Conservation (phyloP, 768 basidiomycete species). For the Suillus bovinus region DNA sequence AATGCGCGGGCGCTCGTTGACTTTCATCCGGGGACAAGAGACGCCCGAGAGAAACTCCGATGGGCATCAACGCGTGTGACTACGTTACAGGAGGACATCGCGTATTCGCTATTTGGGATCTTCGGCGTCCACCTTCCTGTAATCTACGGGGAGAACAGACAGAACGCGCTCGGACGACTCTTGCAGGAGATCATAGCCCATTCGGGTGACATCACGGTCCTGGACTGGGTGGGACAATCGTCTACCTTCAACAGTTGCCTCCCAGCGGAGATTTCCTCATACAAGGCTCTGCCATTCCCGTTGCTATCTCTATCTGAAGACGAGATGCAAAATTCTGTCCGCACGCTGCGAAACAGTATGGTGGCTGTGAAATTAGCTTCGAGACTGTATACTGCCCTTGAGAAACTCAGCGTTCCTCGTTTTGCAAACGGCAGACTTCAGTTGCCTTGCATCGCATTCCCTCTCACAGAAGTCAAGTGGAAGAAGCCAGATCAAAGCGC, state of each 20-base stretch:
- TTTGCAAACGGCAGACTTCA: not conserved
- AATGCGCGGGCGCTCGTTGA: not conserved
- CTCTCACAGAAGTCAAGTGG: not conserved
- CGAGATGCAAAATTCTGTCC: not conserved
- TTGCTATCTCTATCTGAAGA: not conserved
- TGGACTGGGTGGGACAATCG: not conserved
- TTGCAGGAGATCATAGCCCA: not conserved
- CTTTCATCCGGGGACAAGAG: not conserved
- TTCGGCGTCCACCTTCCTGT: not conserved
- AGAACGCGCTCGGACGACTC: not conserved
- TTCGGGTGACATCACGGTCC: not conserved
- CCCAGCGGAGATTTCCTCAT: not conserved
- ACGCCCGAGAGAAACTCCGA: not conserved
- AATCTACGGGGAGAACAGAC: no score
- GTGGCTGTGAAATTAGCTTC: not conserved
- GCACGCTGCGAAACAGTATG: not conserved
- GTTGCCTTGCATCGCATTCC: not conserved
- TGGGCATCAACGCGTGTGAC: not conserved
- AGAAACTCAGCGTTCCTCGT: not conserved
- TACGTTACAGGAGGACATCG: not conserved
- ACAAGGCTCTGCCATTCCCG: not conserved
- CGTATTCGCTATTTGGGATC: not conserved
- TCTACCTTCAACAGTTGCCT: not conserved
- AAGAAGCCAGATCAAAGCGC: no score
- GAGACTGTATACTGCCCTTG: not conserved